phyloP scores from a whole-genome alignment of 805 yeast species.

The Saturnispora sekii region DNA sequence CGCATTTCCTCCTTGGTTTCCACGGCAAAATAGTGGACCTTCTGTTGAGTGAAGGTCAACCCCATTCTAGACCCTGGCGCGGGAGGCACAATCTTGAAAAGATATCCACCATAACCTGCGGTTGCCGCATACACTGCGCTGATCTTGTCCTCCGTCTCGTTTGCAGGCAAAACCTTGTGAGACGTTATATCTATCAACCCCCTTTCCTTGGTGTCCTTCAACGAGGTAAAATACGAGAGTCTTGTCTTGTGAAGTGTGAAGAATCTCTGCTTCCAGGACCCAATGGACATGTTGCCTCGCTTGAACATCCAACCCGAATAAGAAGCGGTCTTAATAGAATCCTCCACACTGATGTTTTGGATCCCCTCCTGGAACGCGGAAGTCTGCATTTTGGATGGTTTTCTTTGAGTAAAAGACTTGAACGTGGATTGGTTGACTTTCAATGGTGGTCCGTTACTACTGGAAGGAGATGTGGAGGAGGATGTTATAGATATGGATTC shows the following conservation, averaged over 20 bases:
- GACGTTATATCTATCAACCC: slow-evolving; percentile 95
- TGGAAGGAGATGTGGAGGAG: slow-evolving; percentile 2
- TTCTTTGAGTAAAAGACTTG: slow-evolving; percentile 33
- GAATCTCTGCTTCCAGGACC: slow-evolving; percentile 85
- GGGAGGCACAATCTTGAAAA: slow-evolving; percentile 91
- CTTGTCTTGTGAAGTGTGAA: slow-evolving; percentile 90
- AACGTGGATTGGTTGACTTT: slow-evolving; percentile 19
- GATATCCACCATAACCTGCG: slow-evolving; percentile 87
- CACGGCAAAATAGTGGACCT: slow-evolving; percentile 92
- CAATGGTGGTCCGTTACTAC: background rate
- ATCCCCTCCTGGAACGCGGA: slow-evolving; percentile 87
- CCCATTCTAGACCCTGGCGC: slow-evolving; percentile 96
- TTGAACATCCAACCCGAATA: slow-evolving; percentile 95
- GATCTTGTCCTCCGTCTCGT: slow-evolving; percentile 64
- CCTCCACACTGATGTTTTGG: slow-evolving; percentile 60
- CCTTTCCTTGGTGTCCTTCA: slow-evolving; percentile 73
- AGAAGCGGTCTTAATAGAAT: slow-evolving; percentile 66
- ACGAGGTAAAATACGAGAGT: slow-evolving; percentile 72
- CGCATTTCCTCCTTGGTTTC: slow-evolving; percentile 88
- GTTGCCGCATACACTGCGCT: slow-evolving; percentile 86
- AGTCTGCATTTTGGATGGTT: slow-evolving; percentile 47
- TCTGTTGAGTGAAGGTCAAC: slow-evolving; percentile 90
- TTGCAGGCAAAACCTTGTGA: slow-evolving; percentile 78
- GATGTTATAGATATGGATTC: slow-evolving; percentile 13
- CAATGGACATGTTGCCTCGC: slow-evolving; percentile 72